phyloP scores from a whole-genome alignment of 352 stramenopile species.

The Phytophthora ohioensis region DNA sequence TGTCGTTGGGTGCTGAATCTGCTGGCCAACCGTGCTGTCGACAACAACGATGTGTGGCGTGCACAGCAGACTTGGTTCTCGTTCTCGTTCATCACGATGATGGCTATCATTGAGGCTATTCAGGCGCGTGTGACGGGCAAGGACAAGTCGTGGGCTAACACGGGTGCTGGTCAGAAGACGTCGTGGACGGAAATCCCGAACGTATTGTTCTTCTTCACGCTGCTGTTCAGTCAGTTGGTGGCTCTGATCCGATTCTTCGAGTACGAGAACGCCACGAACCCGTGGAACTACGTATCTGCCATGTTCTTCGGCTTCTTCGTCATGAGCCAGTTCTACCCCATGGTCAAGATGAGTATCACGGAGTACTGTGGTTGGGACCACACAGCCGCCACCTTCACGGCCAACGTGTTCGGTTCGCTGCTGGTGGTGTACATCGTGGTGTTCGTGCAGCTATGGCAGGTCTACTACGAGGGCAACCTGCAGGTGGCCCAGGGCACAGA shows the following conservation, averaged over 20 bases:
- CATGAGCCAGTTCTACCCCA: constrained; percentile 89
- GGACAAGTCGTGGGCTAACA: constrained; percentile 91
- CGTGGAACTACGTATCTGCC: constrained; percentile 90
- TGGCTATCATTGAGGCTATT: constrained; percentile 86
- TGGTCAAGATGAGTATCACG: constrained; percentile 93
- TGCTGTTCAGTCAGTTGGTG: constrained; percentile 77
- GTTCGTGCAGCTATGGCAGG: constrained; percentile 90
- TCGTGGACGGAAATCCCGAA: constrained; percentile 91
- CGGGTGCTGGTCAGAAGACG: constrained; percentile 89
- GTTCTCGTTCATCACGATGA: constrained; percentile 90
- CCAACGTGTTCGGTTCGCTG: constrained; percentile 86
- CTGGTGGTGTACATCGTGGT: constrained; percentile 86
- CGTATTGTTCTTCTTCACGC: constrained; percentile 90
- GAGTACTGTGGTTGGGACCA: constrained; percentile 92
- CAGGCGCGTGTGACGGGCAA: constrained; percentile 84
- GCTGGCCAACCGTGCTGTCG: constrained; percentile 85
- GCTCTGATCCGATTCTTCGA: constrained; percentile 88
- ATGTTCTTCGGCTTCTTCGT: constrained; percentile 92
- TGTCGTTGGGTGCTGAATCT: constrained; percentile 84
- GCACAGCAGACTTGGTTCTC: constrained; percentile 92
- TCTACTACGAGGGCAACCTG: constrained; percentile 85
- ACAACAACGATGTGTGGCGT: constrained; percentile 92
- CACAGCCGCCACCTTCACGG: constrained; percentile 83
- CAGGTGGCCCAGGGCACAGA: constrained; percentile 58
- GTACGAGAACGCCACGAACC: constrained; percentile 90